A percentile compares a stretch with the other conserved stretches of the same genome.
Conservation (phyloP, 352 stramenopile genomes). For the Hyaloperonospora arabidopsidis region DNA sequence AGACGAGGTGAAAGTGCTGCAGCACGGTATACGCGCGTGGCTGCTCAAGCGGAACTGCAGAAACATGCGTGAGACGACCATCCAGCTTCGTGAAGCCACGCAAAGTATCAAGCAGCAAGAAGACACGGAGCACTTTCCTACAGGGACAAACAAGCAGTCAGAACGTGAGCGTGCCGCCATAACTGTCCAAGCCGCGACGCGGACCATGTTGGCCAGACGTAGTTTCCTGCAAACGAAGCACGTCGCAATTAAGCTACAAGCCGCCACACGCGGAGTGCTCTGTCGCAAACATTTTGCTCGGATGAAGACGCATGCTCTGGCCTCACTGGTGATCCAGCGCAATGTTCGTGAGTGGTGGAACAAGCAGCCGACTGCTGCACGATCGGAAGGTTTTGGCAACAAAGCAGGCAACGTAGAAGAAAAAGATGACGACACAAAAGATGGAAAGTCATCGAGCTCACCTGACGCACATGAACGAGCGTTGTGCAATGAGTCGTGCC, state of each 20-base stretch:
- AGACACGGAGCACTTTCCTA: constrained; percentile 14
- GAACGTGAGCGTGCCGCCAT: constrained; percentile 69
- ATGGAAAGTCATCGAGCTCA: constrained; percentile 5
- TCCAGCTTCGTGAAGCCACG: constrained; percentile 66
- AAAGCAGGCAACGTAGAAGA: constrained; percentile 3
- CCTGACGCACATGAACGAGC: constrained; percentile 8
- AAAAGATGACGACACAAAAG: constrained; percentile 8
- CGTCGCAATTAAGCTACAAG: constrained; percentile 81
- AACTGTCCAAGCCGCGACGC: constrained; percentile 79
- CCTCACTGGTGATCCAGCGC: constrained; percentile 77
- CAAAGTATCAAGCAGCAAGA: constrained; percentile 49
- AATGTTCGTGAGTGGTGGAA: constrained; percentile 83
- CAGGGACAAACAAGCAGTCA: constrained; percentile 23
- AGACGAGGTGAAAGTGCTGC: constrained; percentile 80
- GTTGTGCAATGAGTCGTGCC: constrained; percentile 8
- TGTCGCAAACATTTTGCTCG: constrained; percentile 82
- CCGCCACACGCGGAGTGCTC: constrained; percentile 68
- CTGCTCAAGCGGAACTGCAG: constrained; percentile 83
- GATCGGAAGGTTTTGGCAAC: constrained; percentile 14
- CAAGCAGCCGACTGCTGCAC: constrained; percentile 38
- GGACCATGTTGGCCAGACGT: constrained; percentile 73
- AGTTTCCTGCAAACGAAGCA: constrained; percentile 83
- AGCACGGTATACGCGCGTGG: constrained; percentile 83
- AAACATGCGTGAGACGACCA: constrained; percentile 83
- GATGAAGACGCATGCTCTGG: constrained; percentile 79